A percentile compares a stretch with the other conserved stretches of the same genome.
Evolutionary conservation across 2,329 filamentous ascomycete species (phyloP).

Genomic region (Sarocladium brachiariae): DNA sequence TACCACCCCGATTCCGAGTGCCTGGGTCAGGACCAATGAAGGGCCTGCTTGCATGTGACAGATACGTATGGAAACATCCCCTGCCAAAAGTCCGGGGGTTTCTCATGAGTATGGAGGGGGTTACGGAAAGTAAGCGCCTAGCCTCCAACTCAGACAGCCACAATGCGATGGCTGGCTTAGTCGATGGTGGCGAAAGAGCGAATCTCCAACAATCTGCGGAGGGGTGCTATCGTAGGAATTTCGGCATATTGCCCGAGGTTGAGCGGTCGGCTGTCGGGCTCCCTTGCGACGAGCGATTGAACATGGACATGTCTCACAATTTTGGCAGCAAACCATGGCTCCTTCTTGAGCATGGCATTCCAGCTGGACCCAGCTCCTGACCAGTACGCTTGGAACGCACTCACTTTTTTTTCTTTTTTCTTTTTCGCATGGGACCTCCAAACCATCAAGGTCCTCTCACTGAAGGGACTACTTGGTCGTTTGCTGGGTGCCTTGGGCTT

Average conservation of each 20-base stretch:
- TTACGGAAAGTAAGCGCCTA: background rate
- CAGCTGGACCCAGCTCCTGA: no score
- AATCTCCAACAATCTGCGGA: background rate
- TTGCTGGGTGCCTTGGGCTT: no score
- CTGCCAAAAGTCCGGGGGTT: no score
- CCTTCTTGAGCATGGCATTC: no score
- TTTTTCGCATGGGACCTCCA: no score
- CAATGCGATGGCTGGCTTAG: background rate
- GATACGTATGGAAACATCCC: no score
- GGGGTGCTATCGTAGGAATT: background rate
- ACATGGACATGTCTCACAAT: no score
- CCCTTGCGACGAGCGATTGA: background rate
- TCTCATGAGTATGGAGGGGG: background rate
- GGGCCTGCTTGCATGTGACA: constrained; percentile 1
- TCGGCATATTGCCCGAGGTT: background rate
- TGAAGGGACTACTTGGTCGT: no score
- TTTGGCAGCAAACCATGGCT: no score
- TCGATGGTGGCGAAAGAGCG: background rate
- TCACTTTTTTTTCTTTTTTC: no score
- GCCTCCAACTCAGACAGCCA: background rate
- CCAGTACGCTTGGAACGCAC: no score
- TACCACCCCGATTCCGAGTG: constrained; percentile 3
- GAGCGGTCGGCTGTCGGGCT: background rate
- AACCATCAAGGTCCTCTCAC: no score
- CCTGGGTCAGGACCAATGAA: background rate